Percentiles rank a stretch among this genome's conserved stretches.
Evolutionary conservation across 129 eudicot species (phyloP).

Genomic region (Sambucus nigra): DNA sequence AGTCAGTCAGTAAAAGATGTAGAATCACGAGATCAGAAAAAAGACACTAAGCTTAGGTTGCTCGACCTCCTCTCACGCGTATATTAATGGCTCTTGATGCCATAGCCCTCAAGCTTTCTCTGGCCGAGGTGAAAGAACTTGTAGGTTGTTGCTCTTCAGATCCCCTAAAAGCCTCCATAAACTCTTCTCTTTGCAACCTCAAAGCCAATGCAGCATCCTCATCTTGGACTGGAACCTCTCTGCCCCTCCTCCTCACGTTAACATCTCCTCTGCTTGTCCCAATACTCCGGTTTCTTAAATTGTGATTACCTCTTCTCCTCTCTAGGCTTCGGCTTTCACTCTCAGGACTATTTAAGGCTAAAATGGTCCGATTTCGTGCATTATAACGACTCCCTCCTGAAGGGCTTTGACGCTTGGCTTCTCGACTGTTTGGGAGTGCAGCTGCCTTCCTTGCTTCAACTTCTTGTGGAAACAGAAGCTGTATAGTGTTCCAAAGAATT

Average conservation of each 20-base stretch:
- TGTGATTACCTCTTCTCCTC: conserved; percentile 30
- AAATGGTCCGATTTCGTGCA: conserved; percentile 20
- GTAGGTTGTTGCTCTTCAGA: conserved; percentile 21
- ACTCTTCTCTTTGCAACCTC: conserved; percentile 84
- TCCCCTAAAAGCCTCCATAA: conserved; percentile 55
- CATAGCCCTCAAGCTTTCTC: conserved; percentile 76
- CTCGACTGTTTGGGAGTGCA: conserved; percentile 17
- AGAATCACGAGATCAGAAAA: background rate
- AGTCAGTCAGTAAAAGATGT: too few relatives aligned
- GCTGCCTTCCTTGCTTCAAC: conserved; percentile 63
- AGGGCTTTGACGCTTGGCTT: conserved; percentile 25
- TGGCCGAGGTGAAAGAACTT: conserved; percentile 35
- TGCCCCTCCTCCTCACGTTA: conserved; percentile 27
- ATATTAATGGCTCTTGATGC: conserved; percentile 58
- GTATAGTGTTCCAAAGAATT: conserved; percentile 95
- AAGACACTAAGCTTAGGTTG: conserved; percentile 1
- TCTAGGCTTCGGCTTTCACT: conserved; percentile 21
- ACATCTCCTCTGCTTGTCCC: conserved; percentile 24
- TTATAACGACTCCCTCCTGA: conserved; percentile 16
- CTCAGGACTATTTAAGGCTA: conserved; percentile 28
- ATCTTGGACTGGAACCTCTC: conserved; percentile 38
- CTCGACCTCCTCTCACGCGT: conserved; percentile 33
- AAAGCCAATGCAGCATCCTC: conserved; percentile 84
- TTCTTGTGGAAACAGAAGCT: conserved; percentile 86
- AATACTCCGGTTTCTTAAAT: conserved; percentile 29